A percentile compares a stretch with the other conserved stretches of the same genome.
phyloP scores from a whole-genome alignment of 306 rosid species.

The Castanospermum australe region DNA sequence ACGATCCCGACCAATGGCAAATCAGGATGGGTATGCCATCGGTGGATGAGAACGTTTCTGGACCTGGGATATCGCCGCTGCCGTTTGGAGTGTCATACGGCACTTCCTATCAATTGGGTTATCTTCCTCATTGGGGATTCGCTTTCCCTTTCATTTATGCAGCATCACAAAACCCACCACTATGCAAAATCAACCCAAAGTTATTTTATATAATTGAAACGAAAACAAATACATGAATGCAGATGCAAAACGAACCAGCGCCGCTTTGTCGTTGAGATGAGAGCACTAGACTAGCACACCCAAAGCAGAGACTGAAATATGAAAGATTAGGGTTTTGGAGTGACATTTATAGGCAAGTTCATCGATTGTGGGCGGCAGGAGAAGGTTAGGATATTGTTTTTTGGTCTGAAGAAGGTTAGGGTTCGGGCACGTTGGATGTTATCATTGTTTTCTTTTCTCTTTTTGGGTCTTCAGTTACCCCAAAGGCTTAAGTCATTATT shows the following conservation, averaged over 20 bases:
- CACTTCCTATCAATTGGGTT: conserved; percentile 76
- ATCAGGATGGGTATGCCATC: neutral
- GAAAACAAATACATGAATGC: neutral
- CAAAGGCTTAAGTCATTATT: neutral
- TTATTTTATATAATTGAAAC: neutral
- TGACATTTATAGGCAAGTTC: neutral
- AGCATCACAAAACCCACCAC: neutral
- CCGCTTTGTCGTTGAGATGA: no score
- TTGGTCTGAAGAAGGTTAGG: no score
- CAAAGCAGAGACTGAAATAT: neutral
- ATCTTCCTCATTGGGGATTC: conserved; percentile 54
- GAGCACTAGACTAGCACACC: neutral
- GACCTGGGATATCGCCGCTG: conserved; percentile 26
- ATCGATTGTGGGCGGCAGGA: neutral
- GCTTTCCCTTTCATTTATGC: neutral
- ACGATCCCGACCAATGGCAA: conserved; percentile 22
- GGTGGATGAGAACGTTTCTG: conserved; percentile 30
- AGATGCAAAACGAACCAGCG: neutral
- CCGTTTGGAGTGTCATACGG: conserved; percentile 70
- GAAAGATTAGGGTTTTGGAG: neutral
- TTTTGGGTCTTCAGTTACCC: no score
- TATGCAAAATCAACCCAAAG: neutral
- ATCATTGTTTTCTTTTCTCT: no score
- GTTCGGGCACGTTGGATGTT: no score
- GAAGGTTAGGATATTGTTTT: no score